Conservation (phyloP, 257 asterid species). For the Solanum ossicruentum region DNA sequence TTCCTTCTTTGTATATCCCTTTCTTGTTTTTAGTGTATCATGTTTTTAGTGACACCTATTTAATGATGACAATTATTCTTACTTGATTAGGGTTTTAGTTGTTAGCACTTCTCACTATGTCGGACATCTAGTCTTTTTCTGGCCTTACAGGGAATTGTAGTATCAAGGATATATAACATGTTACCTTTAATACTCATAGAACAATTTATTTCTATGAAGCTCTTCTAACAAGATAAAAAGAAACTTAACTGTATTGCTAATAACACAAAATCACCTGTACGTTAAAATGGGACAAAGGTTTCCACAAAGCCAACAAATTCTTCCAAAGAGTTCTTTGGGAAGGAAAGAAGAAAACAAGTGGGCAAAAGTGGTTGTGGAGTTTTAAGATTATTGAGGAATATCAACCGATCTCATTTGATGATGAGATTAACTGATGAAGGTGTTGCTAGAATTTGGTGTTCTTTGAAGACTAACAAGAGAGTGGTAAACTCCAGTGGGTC, state of each 20-base stretch:
- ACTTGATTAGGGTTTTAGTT: neutral
- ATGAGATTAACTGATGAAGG: neutral
- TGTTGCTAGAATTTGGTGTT: constrained; percentile 7
- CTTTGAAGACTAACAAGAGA: constrained; percentile 60
- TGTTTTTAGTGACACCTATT: neutral
- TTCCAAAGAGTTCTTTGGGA: neutral
- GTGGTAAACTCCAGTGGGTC: constrained; percentile 47
- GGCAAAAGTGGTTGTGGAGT: neutral
- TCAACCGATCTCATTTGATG: neutral
- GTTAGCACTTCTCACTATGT: neutral
- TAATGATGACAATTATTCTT: neutral
- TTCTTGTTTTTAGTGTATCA: neutral
- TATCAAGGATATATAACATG: neutral
- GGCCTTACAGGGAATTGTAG: neutral
- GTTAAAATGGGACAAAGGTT: neutral
- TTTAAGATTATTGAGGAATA: neutral
- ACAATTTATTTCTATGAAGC: neutral
- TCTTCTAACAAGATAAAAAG: neutral
- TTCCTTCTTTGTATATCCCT: neutral
- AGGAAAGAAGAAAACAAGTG: neutral
- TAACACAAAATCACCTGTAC: neutral
- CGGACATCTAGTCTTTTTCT: neutral
- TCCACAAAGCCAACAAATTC: neutral
- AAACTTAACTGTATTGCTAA: neutral
- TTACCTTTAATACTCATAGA: neutral